Evolutionary conservation across 345 rosid genomes (phyloP), one percentile per base, ranked within the genome.

Genomic region (Excoecaria agallocha): DNA sequence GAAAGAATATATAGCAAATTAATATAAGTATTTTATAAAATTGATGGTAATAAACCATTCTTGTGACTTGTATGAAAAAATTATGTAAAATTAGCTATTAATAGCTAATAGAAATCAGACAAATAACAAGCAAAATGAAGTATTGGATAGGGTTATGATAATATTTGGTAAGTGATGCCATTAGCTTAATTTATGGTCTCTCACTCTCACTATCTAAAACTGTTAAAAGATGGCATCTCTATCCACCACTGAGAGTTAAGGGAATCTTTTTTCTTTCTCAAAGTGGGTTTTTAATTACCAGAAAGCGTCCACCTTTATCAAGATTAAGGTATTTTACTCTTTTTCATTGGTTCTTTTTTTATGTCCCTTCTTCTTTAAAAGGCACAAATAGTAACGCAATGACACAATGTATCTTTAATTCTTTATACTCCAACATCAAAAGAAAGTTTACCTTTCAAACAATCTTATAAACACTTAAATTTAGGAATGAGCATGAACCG

Each of bases 241-340:
- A 30, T 59, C 64, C 64, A 59, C 64, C 12, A 25, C 38, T 59
- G 39, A 59, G 24, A 59, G 64, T 59, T 38, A 25, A 25, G 15
- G 62, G 64, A 59, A 59, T 59, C 64, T 2, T 30, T 25, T 30
- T 55, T 52, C 56, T 57, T 57, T 57, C 61, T 57, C 61, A 57
- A 57, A 57, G 61, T 57, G 22, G 24, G 1, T 35, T 57, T n/a
- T 59, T 0, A 35, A 9, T 15, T 58, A 5, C 62, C 38, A 19
- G 20, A 52, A 58, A 24, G 54, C 11, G 2, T 10, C 3, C 37
- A 3, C 15, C 25, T 58, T 58, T 58, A 20, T 16, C 3, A 22
- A 58, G 62, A 58, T 58, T 37, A 3, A 58, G 25, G 62, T 58
- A 35, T 1, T 58, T 24, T 10, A 9, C 15, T 30, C 30, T 30